Evolutionary conservation across 2,329 filamentous ascomycete genomes (phyloP), one percentile per base, ranked within the genome.

Genomic region (Ramularia endophylla): DNA sequence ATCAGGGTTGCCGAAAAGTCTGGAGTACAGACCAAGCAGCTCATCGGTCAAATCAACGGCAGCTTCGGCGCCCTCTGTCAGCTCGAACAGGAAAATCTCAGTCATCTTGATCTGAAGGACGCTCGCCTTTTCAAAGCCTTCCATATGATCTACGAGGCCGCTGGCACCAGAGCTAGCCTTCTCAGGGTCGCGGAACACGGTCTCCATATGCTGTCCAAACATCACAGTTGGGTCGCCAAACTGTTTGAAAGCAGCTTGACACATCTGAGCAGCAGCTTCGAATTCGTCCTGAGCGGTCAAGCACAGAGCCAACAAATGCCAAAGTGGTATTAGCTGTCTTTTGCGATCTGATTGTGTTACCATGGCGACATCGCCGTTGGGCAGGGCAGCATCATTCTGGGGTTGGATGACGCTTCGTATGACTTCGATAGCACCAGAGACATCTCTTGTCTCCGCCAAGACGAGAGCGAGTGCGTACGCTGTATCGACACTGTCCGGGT

Each of bases 71-170:
- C 88, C 88, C 59, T 95, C 88, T 3, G 87, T 69, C 12, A 92
- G 69, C 64, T 97, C 90, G 3, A 92, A 65, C 15, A 98, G 74
- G 3, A 85, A 77, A 45, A 98, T 71, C 57, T 97, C 89, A 8
- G 90, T 95, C 78, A 97, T 94, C 63, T 94, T 94, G 47, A 95
- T 81, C 63, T 97, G 86, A n/a, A 98, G 67, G 30, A 98, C 82
- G 36, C 79, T 78, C 62, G 89, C 86, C 59, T 88, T 94, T 59
- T 97, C 89, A 18, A 80, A 78, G 43, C 81, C 78, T 48, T 87
- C 83, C 80, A 95, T 86, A 32, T 85, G 80, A 51, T 90, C 84
- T 1, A 94, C 74, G 34, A 86, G 59, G 3, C 81, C 79, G 48
- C 53, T 52, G 37, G 56, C 61, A 18, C 27, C 22, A 9, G 33